Evolutionary conservation across 2,329 filamentous ascomycete genomes (phyloP), one percentile per base, ranked within the genome.

Genomic region (Pestalotiopsis sp.): DNA sequence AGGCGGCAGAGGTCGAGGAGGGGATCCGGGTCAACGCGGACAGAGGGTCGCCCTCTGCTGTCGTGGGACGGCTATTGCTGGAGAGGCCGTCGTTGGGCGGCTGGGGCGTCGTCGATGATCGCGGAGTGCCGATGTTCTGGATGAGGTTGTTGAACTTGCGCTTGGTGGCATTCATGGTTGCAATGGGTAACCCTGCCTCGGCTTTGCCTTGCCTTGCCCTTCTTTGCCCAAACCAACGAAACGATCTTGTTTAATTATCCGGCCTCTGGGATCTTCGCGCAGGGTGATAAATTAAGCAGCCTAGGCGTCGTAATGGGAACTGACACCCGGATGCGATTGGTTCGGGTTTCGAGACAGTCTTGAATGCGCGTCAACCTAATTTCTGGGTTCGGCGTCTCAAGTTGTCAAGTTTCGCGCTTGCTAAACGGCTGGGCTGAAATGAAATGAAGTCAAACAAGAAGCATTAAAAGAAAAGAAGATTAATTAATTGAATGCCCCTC

Each of bases 111-210:
- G 31, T 36, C 31, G 31, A 36, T 36, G 83, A 82, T 36, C 82
- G 76, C 75, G 80, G 79, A 74, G 82, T 87, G 75, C 88, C 88
- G 74, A 91, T 85, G 72, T 88, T 84, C 77, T 94, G 92, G 36
- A 95, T 84, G 17, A 94, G 85, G 75, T 88, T 87, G 80, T 94
- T 92, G 83, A 95, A 94, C 80, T 95, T 95, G 74, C 93, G 88
- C 82, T 95, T 95, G n/a, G 91, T 93, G 27, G 91, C 88, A 77
- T 92, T 92, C 84, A 94, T 92, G 71, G 69, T 45, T 66, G 64
- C 31, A 23, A 38, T 27, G 64, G 52, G 64, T 38, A 36, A 62
- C 36, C n/a, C n/a, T 62, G n/a, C 36, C n/a, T 31, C 11, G 25
- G 41, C 52, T 59, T 13, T 23, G 31, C 6, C 2, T 36, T 36